These are phyloP conservation scores for Neopestalotiopsis clavispora DNA, from an alignment of 2,329 filamentous ascomycete genomes.

Conservation along the genomic window DNA sequence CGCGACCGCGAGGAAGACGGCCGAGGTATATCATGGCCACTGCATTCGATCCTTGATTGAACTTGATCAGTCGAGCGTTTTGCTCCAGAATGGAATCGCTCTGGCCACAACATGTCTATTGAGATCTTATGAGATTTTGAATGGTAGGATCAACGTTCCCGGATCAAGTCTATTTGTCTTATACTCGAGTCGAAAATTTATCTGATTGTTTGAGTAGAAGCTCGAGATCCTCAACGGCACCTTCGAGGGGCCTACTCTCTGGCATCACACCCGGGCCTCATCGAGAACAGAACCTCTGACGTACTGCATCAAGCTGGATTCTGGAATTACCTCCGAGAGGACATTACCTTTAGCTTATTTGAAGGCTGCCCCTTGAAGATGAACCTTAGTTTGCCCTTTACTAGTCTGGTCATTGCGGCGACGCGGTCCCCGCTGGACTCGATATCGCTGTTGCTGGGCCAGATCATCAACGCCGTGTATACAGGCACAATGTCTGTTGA, in stretches of 20 bases:
- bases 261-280: slow-evolving; percentile 28
- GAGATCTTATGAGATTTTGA: slow-evolving; percentile 53
- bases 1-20: slow-evolving; percentile 23
- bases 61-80: slow-evolving; percentile 35
- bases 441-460: slow-evolving; percentile 47
- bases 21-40: slow-evolving; percentile 45
- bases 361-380: slow-evolving; percentile 47
- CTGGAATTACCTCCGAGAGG: slow-evolving; percentile 57
- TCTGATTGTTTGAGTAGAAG: slow-evolving; percentile 31
- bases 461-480: slow-evolving; percentile 47
- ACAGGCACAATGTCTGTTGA: slow-evolving; percentile 10
- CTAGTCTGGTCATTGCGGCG: slow-evolving; percentile 17
- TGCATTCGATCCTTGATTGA: slow-evolving; percentile 46
- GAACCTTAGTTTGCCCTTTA: slow-evolving; percentile 32
- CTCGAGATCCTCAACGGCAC: slow-evolving; percentile 47
- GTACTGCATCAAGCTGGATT: slow-evolving; percentile 46
- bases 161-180: background rate
- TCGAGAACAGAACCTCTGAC: slow-evolving; percentile 18
- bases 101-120: slow-evolving; percentile 52
- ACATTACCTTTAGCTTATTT: slow-evolving; percentile 59
- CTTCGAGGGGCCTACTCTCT: slow-evolving; percentile 52
- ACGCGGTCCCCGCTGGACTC: slow-evolving; percentile 44
- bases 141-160: slow-evolving; percentile 34
- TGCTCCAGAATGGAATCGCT: slow-evolving; percentile 42
- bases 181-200: background rate